Base-by-base conservation (phyloP, 768 basidiomycete genomes). In the Naganishia randhawae region DNA sequence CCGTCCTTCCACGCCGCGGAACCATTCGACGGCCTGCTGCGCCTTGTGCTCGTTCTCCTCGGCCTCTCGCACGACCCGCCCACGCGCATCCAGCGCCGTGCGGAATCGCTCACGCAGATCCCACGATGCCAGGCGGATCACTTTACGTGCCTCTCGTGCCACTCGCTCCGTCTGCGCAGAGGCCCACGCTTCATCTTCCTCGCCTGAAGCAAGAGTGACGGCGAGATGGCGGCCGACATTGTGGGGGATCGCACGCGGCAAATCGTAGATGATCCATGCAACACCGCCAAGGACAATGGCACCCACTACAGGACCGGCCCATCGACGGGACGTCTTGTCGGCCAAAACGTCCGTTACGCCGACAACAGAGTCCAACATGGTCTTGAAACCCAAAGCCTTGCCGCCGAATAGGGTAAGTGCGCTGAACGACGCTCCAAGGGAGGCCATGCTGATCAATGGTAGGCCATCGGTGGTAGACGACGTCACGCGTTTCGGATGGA, bases 101-200 rank as follows among this genome's bases (percentile, higher is more conserved):
- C 86, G 84, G 83, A 92, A 95, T 50, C 88, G 85, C 80, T 91
- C 89, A 73, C 85, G 85, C 69, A 94, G 76, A 78, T 97, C 94
- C 91, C 91, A 97, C 25, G 89, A 87, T 22, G 90, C 94, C 33
- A 92, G 79, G 54, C 94, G 84, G 68, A 99, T 82, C 52, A 99
- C 95, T 82, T 97, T 97, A 73, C 95, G 85, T 27, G 92, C 90
- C 84, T 98, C 95, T 41, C 86, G 83, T 63, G 86, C 82, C 45
- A 97, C 84, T 25, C 95, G 84, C 50, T 82, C 83, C 1, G 85
- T 84, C 75, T 97, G 88, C 1, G 81, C 83, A 66, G 87, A 70
- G 33, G 71, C 45, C 31, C 54, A 63, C 29, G 50, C 27, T 42
- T 64, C 50, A 82, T 82, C n/a, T 79, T 51, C 82, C 17, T 84